These are phyloP conservation scores for Cordyceps cicadae DNA, from an alignment of 2,329 filamentous ascomycete genomes.

Conservation along the genomic window DNA sequence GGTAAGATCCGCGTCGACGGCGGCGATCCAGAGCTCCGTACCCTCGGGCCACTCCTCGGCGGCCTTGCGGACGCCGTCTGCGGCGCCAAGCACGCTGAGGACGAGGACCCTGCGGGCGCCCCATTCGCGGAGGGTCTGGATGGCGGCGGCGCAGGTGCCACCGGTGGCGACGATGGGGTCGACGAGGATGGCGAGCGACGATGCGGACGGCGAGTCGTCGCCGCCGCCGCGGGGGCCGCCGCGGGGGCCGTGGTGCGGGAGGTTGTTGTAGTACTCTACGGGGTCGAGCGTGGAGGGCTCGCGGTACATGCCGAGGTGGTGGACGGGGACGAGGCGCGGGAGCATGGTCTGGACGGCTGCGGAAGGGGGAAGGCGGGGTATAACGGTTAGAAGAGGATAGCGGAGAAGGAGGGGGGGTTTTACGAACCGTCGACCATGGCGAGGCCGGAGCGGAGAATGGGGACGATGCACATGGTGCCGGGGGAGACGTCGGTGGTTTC, in stretches of 20 bases:
- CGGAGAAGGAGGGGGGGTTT: neutral
- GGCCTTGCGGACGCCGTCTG: constrained; percentile 48
- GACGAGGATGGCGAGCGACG: constrained; percentile 67
- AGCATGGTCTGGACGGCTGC: constrained; percentile 79
- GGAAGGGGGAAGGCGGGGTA: neutral
- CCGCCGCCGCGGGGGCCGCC: constrained; percentile 30
- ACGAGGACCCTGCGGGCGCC: constrained; percentile 76
- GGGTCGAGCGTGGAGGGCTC: constrained; percentile 80
- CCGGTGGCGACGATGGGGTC: constrained; percentile 94
- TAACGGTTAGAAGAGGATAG: too few relatives aligned
- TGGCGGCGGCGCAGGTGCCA: constrained; percentile 79
- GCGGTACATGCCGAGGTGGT: constrained; percentile 92
- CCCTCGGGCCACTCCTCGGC: constrained; percentile 71
- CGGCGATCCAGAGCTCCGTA: constrained; percentile 75
- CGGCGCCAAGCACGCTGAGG: constrained; percentile 64
- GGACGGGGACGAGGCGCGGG: constrained; percentile 68
- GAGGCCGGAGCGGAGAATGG: constrained; percentile 85
- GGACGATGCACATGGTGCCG: constrained; percentile 67
- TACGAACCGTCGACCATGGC: constrained; percentile 75
- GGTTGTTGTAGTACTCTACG: constrained; percentile 97
- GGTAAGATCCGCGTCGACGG: constrained; percentile 66
- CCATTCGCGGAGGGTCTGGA: constrained; percentile 85
- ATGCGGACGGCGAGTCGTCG: constrained; percentile 28
- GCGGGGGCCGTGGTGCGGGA: constrained; percentile 59
- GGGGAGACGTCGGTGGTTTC: constrained; percentile 56